These are phyloP conservation scores for Neonectria faginata DNA, from an alignment of 2,329 filamentous ascomycete species.

Conservation along the genomic window DNA sequence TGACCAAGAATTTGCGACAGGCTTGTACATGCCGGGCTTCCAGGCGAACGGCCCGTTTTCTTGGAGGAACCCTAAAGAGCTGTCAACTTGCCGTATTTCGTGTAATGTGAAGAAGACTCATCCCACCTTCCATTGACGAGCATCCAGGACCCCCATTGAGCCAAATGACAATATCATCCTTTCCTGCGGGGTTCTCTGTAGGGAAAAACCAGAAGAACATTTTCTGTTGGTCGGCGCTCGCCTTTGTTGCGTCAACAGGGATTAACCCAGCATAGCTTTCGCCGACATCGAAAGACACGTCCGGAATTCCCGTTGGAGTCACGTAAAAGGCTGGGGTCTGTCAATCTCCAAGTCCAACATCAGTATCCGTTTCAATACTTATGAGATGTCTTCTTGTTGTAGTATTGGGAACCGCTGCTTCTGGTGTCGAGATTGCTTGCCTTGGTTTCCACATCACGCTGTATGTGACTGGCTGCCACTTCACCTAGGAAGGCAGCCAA, in stretches of 20 bases:
- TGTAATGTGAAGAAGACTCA: fast-evolving
- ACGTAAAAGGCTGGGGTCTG: neutral
- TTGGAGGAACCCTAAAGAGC: constrained; percentile 68
- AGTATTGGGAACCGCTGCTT: constrained; percentile 14
- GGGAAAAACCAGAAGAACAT: constrained; percentile 43
- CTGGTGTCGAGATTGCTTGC: neutral
- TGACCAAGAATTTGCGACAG: constrained; percentile 73
- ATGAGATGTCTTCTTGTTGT: constrained; percentile 18
- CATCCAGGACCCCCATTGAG: constrained; percentile 37
- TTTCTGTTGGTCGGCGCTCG: constrained; percentile 28
- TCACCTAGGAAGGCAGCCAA: neutral
- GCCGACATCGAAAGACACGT: constrained; percentile 20
- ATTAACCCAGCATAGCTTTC: constrained; percentile 30
- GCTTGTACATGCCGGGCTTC: constrained; percentile 74
- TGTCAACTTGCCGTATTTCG: neutral
- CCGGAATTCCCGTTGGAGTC: constrained; percentile 15
- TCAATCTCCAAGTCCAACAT: neutral
- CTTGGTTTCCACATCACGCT: neutral
- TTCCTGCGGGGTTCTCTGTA: constrained; percentile 38
- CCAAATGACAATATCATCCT: constrained; percentile 41
- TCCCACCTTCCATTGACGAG: constrained; percentile 19
- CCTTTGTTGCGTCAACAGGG: constrained; percentile 23
- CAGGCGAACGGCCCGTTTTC: constrained; percentile 79
- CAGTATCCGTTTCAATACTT: neutral
- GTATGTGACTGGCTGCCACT: neutral